Percentiles rank a stretch among this genome's conserved stretches.
phyloP scores from a whole-genome alignment of 352 stramenopile species.

The Phytophthora podocarpi region DNA sequence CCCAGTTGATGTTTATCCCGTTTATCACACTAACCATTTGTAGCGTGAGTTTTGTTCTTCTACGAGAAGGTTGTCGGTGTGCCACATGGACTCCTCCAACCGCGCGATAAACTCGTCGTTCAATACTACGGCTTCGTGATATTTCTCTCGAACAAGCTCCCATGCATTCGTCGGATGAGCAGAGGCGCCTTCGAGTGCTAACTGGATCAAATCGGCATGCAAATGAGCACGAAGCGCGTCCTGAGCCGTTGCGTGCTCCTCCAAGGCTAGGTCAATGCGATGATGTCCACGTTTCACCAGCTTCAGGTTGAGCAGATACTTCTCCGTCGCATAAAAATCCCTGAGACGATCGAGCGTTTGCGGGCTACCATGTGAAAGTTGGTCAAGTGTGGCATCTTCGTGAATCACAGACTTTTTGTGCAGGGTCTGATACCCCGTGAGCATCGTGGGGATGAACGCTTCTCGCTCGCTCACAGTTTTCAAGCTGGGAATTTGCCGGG shows the following conservation, averaged over 20 bases:
- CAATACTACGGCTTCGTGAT: conserved; percentile 37
- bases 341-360: conserved; percentile 47
- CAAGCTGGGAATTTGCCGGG: conserved; percentile 24
- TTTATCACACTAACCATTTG: conserved; percentile 46
- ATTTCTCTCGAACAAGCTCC: conserved; percentile 36
- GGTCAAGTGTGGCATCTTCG: conserved; percentile 49
- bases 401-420: conserved; percentile 53
- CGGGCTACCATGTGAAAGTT: conserved; percentile 45
- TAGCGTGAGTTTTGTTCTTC: conserved; percentile 65
- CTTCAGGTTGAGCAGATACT: conserved; percentile 66
- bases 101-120: conserved; percentile 40
- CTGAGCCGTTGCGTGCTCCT: conserved; percentile 45
- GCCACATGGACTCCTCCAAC: conserved; percentile 54
- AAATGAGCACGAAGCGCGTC: conserved; percentile 58
- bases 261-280: conserved; percentile 56
- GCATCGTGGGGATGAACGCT: conserved; percentile 59
- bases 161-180: conserved; percentile 7
- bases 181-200: conserved; percentile 35
- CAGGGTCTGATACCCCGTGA: conserved; percentile 59
- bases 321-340: conserved; percentile 48
- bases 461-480: conserved; percentile 50
- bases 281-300: conserved; percentile 6
- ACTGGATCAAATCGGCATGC: conserved; percentile 60
- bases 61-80: conserved; percentile 66
- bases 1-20: too few species aligned